Base-by-base conservation (phyloP, 495 filamentous ascomycete species). In the Penicillium simplicissimum region DNA sequence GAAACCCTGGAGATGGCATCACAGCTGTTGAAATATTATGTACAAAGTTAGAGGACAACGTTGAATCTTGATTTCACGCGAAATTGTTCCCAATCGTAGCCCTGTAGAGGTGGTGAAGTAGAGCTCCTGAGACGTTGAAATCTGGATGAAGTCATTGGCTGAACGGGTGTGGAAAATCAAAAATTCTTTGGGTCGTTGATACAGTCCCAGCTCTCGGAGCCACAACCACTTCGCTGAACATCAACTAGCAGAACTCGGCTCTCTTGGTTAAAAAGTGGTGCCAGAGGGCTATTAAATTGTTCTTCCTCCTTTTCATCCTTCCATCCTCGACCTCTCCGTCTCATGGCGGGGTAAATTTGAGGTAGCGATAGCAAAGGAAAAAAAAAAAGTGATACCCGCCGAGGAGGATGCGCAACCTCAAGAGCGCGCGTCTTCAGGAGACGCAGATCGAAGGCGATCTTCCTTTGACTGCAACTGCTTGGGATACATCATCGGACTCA, bases 341-440 rank as follows among this genome's bases (percentile, higher is more conserved):
- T 62, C 55, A 77, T 78, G 76, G 76, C 72, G 78, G 76, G 76
- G 76, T 77, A 78, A 69, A 67, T 53, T 55, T 60, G 55, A 43
- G 42, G 59, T 55, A 57, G 17, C 23, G 33, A 48, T 62, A 68
- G 56, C 4, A 4, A 31, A 53, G n/a, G 33, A 66, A 67, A 67
- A n/a, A n/a, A n/a, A 71, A 68, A 68, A 65, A 57, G 58, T 64
- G 47, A 62, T 68, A 59, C 64, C 68, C 55, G 43, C 61, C 59
- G 49, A 56, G 58, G 23, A 77, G 73, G 60, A 95, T 95, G 91
- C 87, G 90, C 68, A 95, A 95, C 74, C 78, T 93, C 56, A 87
- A 84, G 74, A 91, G 84, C 75, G 84, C 90, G 68, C 84, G 77
- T 83, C 86, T 79, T 76, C 82, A 77, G 56, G 79, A 76, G 84